These are phyloP conservation scores for Amylostereum areolatum DNA, from an alignment of 1,284 basidiomycete species.

Conservation along the genomic window DNA sequence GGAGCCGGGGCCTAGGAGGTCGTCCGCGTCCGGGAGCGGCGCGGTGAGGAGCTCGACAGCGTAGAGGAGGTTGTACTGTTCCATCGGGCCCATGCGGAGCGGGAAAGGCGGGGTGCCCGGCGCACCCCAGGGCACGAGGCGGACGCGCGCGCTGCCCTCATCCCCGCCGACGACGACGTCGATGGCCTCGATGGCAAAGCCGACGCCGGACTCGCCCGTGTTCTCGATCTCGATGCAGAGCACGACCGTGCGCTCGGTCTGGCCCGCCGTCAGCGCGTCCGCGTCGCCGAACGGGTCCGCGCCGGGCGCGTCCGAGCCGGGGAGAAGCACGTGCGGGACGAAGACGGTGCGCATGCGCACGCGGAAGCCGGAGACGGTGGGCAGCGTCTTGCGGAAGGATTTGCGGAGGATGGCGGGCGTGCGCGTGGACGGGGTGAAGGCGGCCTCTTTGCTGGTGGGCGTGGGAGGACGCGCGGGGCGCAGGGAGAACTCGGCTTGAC, in stretches of 20 bases:
- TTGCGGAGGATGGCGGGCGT: constrained; percentile 68
- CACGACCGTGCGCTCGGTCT: constrained; percentile 77
- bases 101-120: constrained; percentile 59
- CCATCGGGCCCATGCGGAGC: constrained; percentile 55
- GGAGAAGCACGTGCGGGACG: constrained; percentile 70
- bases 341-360: constrained; percentile 88
- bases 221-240: constrained; percentile 86
- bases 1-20: constrained; percentile 25
- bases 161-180: constrained; percentile 69
- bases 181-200: constrained; percentile 69
- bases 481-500: constrained; percentile 58
- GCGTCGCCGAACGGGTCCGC: constrained; percentile 22
- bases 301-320: constrained; percentile 23
- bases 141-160: constrained; percentile 59
- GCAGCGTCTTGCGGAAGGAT: constrained; percentile 76
- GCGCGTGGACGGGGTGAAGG: constrained; percentile 12
- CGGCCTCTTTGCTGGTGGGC: constrained; percentile 9
- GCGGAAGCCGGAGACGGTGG: constrained; percentile 73
- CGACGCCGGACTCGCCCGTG: constrained; percentile 51
- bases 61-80: constrained; percentile 85
- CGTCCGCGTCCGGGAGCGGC: constrained; percentile 51
- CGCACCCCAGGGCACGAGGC: constrained; percentile 65
- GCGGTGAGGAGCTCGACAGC: constrained; percentile 63
- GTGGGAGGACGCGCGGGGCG: constrained; percentile 22
- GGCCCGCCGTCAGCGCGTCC: constrained; percentile 54